Evolutionary conservation across 2,329 filamentous ascomycete genomes (phyloP).

Genomic region (Ophiostoma novo-ulmi): DNA sequence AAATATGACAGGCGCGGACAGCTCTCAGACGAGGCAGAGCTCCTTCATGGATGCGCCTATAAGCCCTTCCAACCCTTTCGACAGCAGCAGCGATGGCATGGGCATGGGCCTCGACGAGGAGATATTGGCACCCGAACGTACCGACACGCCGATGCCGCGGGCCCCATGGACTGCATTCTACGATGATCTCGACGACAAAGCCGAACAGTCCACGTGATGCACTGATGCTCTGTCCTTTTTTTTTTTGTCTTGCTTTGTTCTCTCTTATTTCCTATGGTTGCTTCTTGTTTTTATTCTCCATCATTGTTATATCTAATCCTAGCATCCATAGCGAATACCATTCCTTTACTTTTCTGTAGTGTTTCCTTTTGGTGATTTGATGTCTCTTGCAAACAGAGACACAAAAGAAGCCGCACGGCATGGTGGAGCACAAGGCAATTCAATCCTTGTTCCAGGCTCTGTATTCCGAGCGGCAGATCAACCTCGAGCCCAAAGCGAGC

Average conservation of each 20-base stretch:
- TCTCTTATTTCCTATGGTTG: not conserved
- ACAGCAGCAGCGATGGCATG: too few relatives aligned
- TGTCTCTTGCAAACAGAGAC: not conserved
- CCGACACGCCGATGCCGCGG: not conserved
- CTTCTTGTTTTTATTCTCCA: not conserved
- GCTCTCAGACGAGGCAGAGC: too few relatives aligned
- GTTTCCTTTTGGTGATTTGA: slow-evolving; percentile 5
- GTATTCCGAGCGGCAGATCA: slow-evolving; percentile 70
- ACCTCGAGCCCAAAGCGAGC: slow-evolving; percentile 19
- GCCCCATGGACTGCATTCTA: not conserved
- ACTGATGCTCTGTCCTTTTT: too few relatives aligned
- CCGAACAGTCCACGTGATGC: not conserved
- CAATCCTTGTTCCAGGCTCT: slow-evolving; percentile 65
- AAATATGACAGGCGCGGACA: too few relatives aligned
- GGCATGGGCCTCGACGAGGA: too few relatives aligned
- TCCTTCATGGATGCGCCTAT: not conserved
- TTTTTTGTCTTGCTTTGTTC: not conserved
- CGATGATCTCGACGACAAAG: not conserved
- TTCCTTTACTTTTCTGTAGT: not conserved
- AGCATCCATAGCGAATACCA: slow-evolving; percentile 21
- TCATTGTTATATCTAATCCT: slow-evolving; percentile 8
- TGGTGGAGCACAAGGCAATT: slow-evolving; percentile 67
- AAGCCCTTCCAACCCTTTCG: too few relatives aligned
- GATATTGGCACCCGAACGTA: too few relatives aligned
- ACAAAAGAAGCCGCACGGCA: slow-evolving; percentile 54